Conservation (phyloP, 306 rosid species). For the Vigna hirtella region DNA sequence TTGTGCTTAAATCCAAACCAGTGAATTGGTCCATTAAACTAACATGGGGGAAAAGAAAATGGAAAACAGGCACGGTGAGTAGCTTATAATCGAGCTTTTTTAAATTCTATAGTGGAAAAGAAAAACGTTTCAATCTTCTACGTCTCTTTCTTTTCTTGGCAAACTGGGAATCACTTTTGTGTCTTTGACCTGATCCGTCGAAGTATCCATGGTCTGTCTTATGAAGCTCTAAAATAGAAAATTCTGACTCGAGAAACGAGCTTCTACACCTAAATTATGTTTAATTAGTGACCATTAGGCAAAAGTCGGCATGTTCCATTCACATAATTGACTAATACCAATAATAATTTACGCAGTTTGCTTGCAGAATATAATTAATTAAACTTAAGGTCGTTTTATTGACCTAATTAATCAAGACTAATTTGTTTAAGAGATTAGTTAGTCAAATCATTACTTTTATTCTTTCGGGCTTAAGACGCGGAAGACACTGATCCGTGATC, state of each 20-base stretch:
- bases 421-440: not conserved
- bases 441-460: conserved; percentile 29
- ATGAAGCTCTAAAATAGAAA: conserved; percentile 37
- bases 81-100: not conserved
- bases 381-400: conserved; percentile 16
- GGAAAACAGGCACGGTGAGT: not conserved
- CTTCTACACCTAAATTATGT: conserved; percentile 50
- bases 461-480: not conserved
- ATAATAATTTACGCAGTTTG: not conserved
- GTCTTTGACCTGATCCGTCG: conserved; percentile 1
- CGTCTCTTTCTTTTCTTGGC: not conserved
- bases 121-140: not conserved
- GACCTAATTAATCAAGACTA: conserved; percentile 1
- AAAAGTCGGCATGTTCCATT: conserved; percentile 17
- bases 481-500: conserved; percentile 8
- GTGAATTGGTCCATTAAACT: conserved; percentile 17
- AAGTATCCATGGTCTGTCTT: not conserved
- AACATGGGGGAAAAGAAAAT: not conserved
- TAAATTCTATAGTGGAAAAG: not conserved
- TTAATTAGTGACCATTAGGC: conserved; percentile 45
- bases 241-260: conserved; percentile 41
- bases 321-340: conserved; percentile 46
- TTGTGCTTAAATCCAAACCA: conserved; percentile 6
- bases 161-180: conserved; percentile 25
- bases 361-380: not conserved